Conservation (phyloP, 1,284 basidiomycete species). For the Coniferiporia sulphurascens region DNA sequence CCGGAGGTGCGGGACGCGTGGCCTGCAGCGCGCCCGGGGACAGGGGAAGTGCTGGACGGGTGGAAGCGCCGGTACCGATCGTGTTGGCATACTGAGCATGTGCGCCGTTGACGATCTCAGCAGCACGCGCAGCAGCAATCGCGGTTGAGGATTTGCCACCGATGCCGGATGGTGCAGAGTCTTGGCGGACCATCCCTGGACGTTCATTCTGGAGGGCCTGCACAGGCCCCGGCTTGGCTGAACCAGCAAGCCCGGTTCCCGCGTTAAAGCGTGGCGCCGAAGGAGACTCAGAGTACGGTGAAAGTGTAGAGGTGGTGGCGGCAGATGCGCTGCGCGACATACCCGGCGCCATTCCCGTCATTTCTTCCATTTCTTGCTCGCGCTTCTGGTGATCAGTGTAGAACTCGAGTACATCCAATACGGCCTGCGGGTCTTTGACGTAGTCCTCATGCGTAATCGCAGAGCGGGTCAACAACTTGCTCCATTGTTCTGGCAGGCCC, state of each 20-base stretch:
- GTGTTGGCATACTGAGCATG: constrained; percentile 39
- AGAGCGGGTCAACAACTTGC: constrained; percentile 89
- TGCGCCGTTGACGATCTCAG: constrained; percentile 60
- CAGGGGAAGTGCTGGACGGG: constrained; percentile 39
- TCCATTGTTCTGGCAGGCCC: constrained; percentile 98
- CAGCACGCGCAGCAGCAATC: constrained; percentile 50
- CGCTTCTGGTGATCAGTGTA: constrained; percentile 97
- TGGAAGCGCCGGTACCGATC: constrained; percentile 32
- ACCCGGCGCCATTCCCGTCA: constrained; percentile 31
- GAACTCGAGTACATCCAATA: constrained; percentile 96
- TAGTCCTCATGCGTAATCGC: constrained; percentile 98
- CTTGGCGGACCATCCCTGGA: constrained; percentile 49
- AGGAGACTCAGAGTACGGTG: constrained; percentile 32
- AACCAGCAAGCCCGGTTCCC: constrained; percentile 79
- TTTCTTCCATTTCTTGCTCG: constrained; percentile 83
- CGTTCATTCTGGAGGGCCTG: constrained; percentile 32
- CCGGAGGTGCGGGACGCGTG: constrained; percentile 50
- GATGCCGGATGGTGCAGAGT: constrained; percentile 49
- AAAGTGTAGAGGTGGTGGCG: constrained; percentile 25
- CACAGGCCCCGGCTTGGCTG: constrained; percentile 38
- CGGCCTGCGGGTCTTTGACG: constrained; percentile 93
- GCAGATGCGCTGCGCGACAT: constrained; percentile 26
- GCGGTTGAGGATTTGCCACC: constrained; percentile 37
- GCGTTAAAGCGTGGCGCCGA: constrained; percentile 76
- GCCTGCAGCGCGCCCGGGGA: constrained; percentile 31